A percentile compares a stretch with the other conserved stretches of the same genome.
Evolutionary conservation across 1,284 basidiomycete genomes (phyloP).

Genomic region (Clitocybe nebularis): DNA sequence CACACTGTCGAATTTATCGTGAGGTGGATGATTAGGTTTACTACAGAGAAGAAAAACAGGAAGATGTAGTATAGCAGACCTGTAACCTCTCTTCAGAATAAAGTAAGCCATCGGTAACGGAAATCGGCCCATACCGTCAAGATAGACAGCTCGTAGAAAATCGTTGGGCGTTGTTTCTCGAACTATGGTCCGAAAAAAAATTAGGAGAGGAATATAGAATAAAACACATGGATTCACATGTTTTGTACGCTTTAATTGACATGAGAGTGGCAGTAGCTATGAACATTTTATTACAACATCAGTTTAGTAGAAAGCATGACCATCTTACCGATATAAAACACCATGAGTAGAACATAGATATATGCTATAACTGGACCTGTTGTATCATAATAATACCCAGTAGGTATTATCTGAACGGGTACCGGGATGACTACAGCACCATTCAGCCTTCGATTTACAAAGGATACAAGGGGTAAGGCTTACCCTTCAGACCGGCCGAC

Average conservation of each 20-base stretch:
- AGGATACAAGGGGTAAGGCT: neutral
- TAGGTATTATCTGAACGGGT: neutral
- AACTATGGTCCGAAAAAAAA: no score
- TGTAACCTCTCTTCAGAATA: neutral
- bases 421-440: neutral
- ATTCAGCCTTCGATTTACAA: neutral
- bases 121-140: conserved; percentile 2
- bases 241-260: conserved; percentile 1
- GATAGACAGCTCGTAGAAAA: neutral
- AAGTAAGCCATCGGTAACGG: neutral
- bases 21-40: conserved; percentile 4
- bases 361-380: neutral
- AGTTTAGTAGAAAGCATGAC: no score
- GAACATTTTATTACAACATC: neutral
- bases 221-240: neutral
- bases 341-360: conserved; percentile 1
- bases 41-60: conserved; percentile 6
- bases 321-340: conserved; percentile 7
- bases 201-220: no score
- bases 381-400: neutral
- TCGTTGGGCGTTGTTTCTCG: no score
- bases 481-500: neutral
- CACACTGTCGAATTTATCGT: conserved; percentile 1
- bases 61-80: conserved; percentile 6
- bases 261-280: conserved; percentile 4